These are phyloP conservation scores for Coelastrella sp. DNA, from an alignment of 139 green algal genomes.

Conservation along the genomic window DNA sequence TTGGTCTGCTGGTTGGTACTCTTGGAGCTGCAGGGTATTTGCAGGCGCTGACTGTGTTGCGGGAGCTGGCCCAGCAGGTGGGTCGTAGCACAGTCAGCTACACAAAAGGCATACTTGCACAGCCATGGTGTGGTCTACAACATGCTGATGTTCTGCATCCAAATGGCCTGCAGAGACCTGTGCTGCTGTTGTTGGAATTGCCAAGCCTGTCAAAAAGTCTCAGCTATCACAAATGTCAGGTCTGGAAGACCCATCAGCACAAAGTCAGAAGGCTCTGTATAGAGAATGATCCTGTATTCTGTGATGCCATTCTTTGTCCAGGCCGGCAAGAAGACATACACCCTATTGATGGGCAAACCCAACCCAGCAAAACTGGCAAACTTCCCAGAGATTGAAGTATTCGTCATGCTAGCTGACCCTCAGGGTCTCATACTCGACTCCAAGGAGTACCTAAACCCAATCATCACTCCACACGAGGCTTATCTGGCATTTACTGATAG, in stretches of 20 bases:
- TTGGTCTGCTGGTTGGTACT: slow-evolving; percentile 92
- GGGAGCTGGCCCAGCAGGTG: slow-evolving; percentile 52
- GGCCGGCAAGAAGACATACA: slow-evolving; percentile 93
- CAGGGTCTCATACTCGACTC: slow-evolving; percentile 87
- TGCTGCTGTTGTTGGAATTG: not conserved
- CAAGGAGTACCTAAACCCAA: slow-evolving; percentile 91
- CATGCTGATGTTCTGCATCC: not conserved
- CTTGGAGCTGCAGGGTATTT: slow-evolving; percentile 84
- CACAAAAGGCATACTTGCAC: no score
- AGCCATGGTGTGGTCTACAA: not conserved
- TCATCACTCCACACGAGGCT: slow-evolving; percentile 95
- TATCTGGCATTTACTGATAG: slow-evolving; percentile 70
- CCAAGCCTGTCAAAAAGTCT: no score
- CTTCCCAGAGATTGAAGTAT: slow-evolving; percentile 92
- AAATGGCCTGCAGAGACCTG: not conserved
- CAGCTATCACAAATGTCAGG: no score
- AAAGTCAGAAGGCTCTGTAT: no score
- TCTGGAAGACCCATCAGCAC: no score
- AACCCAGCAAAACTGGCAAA: slow-evolving; percentile 97
- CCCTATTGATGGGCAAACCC: slow-evolving; percentile 91
- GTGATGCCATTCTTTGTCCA: not conserved
- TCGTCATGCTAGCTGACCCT: slow-evolving; percentile 82
- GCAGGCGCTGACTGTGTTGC: slow-evolving; percentile 68
- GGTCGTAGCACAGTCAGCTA: no score
- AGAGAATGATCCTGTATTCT: no score